A percentile compares a stretch with the other conserved stretches of the same genome.
These are phyloP conservation scores for Malus hybrid DNA, from an alignment of 331 rosid genomes.

Conservation along the genomic window DNA sequence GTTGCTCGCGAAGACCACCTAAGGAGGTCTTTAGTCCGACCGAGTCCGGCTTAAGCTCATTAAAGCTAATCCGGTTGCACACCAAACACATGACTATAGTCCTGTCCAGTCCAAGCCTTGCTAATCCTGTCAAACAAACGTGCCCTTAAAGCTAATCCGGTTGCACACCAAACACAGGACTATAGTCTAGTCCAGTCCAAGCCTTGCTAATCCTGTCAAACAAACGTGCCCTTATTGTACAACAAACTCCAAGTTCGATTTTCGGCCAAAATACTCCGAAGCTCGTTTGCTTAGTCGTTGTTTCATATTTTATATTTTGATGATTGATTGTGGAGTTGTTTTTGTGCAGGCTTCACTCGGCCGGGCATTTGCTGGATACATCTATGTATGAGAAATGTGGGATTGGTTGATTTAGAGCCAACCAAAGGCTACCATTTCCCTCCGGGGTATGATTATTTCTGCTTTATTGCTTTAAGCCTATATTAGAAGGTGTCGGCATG, in stretches of 20 bases:
- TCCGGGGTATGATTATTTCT: conserved; percentile 47
- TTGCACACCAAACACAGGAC: too few relatives aligned
- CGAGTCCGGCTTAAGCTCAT: too few relatives aligned
- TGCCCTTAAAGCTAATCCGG: too few relatives aligned
- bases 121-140: too few relatives aligned
- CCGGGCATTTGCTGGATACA: conserved; percentile 69
- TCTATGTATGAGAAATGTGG: conserved; percentile 41
- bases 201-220: too few relatives aligned
- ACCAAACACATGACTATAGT: too few relatives aligned
- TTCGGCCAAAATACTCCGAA: neutral
- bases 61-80: too few relatives aligned
- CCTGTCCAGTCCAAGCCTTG: too few relatives aligned
- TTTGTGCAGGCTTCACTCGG: conserved; percentile 58
- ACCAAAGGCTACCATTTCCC: conserved; percentile 71
- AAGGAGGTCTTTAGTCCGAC: too few relatives aligned
- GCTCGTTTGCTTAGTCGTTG: neutral
- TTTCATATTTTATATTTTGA: neutral
- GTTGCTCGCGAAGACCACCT: too few relatives aligned
- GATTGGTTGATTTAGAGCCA: conserved; percentile 56
- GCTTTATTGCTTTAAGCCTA: neutral
- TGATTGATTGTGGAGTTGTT: neutral
- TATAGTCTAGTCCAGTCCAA: too few relatives aligned
- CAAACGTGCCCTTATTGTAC: neutral
- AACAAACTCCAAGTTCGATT: neutral
- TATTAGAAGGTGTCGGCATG: neutral